These are phyloP conservation scores for Groenewaldozyma salmanticensis DNA, from an alignment of 805 yeast genomes.

Conservation along the genomic window DNA sequence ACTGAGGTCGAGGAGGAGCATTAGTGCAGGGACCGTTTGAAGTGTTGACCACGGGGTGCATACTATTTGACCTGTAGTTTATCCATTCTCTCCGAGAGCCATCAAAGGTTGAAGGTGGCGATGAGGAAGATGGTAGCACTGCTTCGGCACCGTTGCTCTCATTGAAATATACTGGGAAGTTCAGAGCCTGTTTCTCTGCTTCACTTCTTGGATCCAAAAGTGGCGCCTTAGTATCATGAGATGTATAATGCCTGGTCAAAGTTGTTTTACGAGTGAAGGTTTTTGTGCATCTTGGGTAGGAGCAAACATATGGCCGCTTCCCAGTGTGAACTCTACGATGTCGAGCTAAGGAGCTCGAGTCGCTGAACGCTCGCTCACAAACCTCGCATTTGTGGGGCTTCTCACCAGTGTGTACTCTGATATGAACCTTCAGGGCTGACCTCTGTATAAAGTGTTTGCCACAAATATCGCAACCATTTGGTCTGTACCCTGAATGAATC, in stretches of 20 bases:
- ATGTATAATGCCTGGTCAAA: conserved; percentile 60
- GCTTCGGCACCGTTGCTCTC: no score
- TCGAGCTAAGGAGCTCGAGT: conserved; percentile 49
- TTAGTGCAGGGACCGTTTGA: no score
- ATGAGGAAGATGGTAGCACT: no score
- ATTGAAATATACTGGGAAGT: no score
- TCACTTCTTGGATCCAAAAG: no score
- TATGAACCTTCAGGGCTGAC: conserved; percentile 70
- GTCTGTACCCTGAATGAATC: conserved; percentile 41
- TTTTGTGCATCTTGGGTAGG: conserved; percentile 54
- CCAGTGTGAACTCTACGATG: conserved; percentile 85
- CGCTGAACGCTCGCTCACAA: conserved; percentile 28
- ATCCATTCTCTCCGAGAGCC: no score
- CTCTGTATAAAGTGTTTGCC: conserved; percentile 74
- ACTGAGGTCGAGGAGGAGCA: no score
- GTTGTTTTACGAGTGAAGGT: conserved; percentile 79
- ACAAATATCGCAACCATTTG: conserved; percentile 43
- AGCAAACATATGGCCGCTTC: conserved; percentile 71
- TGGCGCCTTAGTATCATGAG: conserved; percentile 44
- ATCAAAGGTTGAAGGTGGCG: no score
- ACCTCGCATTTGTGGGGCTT: conserved; percentile 52
- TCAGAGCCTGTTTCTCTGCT: no score
- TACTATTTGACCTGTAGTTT: no score
- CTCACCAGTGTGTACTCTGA: conserved; percentile 74
- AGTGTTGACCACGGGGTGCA: no score